Evolutionary conservation across 345 rosid genomes (phyloP).

Genomic region (Populus alba): DNA sequence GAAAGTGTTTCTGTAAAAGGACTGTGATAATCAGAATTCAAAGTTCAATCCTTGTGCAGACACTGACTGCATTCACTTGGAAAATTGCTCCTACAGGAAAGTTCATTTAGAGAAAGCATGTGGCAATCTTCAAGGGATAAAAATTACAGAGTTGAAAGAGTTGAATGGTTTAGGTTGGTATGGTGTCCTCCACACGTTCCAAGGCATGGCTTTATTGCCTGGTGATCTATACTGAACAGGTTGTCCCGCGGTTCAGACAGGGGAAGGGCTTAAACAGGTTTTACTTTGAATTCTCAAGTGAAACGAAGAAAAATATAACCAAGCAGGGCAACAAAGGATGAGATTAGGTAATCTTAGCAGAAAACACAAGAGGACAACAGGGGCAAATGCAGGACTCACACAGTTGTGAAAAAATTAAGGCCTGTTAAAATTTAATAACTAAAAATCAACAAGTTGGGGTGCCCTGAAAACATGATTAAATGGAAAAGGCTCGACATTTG

Average conservation of each 20-base stretch:
- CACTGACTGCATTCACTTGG: background rate
- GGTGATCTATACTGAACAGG: background rate
- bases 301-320: too few species aligned
- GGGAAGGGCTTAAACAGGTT: background rate
- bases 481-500: background rate
- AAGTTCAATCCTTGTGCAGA: background rate
- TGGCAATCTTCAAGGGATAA: background rate
- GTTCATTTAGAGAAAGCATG: background rate
- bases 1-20: background rate
- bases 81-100: background rate
- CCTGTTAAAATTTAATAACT: too few species aligned
- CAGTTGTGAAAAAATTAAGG: too few species aligned
- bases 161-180: background rate
- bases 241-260: background rate
- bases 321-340: too few species aligned
- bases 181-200: background rate
- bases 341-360: background rate
- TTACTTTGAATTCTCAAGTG: too few species aligned
- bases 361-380: background rate
- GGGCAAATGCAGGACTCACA: background rate
- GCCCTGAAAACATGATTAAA: background rate
- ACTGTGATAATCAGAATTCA: background rate
- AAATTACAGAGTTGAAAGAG: background rate
- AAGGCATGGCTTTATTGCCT: background rate
- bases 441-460: background rate